These are phyloP conservation scores for Cardiospermum halicacabum DNA, from an alignment of 345 rosid species.

Conservation along the genomic window DNA sequence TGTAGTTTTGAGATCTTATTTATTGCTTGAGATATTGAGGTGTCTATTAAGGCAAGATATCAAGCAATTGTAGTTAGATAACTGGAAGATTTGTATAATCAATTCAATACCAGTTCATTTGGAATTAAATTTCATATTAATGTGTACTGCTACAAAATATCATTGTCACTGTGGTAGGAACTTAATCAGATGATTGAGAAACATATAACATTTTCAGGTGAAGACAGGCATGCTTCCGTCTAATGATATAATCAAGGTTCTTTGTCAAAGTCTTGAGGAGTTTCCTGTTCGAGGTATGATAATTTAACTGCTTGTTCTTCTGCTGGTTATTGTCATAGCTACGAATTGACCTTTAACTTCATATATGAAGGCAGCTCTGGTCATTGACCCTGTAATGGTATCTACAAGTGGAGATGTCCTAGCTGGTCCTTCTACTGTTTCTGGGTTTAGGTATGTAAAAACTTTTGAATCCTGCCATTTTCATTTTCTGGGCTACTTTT, in stretches of 20 bases:
- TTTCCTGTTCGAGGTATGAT: slow-evolving; percentile 64
- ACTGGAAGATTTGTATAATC: too few species aligned
- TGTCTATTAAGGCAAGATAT: too few species aligned
- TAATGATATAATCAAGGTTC: slow-evolving; percentile 51
- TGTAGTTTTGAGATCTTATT: background rate
- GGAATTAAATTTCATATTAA: background rate
- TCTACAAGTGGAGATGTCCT: slow-evolving; percentile 93
- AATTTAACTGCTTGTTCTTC: background rate
- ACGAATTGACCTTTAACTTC: slow-evolving; percentile 27
- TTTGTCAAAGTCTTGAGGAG: slow-evolving; percentile 45
- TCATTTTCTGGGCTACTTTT: background rate
- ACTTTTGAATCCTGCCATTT: background rate
- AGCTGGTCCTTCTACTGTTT: slow-evolving; percentile 70
- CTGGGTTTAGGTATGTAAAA: slow-evolving; percentile 50
- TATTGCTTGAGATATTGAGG: too few species aligned
- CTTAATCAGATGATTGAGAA: background rate
- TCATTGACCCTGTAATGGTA: slow-evolving; percentile 98
- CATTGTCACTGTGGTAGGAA: background rate
- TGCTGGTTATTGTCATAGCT: slow-evolving; percentile 14
- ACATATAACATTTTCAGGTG: slow-evolving; percentile 42
- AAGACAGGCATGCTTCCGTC: slow-evolving; percentile 98
- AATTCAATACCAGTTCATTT: too few species aligned
- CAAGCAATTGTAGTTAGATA: too few species aligned
- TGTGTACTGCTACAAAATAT: background rate
- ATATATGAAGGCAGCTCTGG: slow-evolving; percentile 70